phyloP scores from a whole-genome alignment of 257 asterid species.

The Hygrophila difformis region DNA sequence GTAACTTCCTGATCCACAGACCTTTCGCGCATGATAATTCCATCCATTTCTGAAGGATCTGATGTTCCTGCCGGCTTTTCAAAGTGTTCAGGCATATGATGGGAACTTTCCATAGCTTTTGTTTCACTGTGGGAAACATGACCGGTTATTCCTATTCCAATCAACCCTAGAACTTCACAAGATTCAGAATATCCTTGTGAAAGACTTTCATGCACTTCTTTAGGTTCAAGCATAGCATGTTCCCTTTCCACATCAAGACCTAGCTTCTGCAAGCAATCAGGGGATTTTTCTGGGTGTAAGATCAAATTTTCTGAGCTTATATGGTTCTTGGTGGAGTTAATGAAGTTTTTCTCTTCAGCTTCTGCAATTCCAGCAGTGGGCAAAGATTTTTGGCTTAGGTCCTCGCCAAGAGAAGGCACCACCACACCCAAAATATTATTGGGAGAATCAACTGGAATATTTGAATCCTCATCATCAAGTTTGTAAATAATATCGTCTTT shows the following conservation, averaged over 20 bases:
- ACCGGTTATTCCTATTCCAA: constrained; percentile 16
- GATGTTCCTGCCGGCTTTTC: background rate
- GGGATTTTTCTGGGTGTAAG: constrained; percentile 14
- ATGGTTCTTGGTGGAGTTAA: constrained; percentile 15
- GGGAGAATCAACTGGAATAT: constrained; percentile 3
- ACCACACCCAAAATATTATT: background rate
- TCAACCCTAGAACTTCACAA: constrained; percentile 22
- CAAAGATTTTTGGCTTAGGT: constrained; percentile 11
- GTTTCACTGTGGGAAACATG: constrained; percentile 13
- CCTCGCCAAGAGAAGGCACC: constrained; percentile 17
- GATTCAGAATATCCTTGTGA: constrained; percentile 18
- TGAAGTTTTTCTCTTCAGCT: constrained; percentile 16
- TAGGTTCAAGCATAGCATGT: constrained; percentile 23
- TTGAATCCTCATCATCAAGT: constrained; percentile 18
- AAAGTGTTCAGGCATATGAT: background rate
- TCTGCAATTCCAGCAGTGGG: constrained; percentile 10
- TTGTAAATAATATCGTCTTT: constrained; percentile 20
- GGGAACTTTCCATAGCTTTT: background rate
- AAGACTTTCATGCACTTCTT: constrained; percentile 17
- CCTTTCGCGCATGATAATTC: constrained; percentile 14
- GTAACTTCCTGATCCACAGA: constrained; percentile 24
- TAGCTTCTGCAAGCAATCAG: constrained; percentile 13
- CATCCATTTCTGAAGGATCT: constrained; percentile 8
- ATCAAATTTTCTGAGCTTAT: constrained; percentile 11
- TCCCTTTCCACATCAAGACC: constrained; percentile 22